Evolutionary conservation across 2,329 filamentous ascomycete species (phyloP).

Genomic region (Sarocladium kiliense): DNA sequence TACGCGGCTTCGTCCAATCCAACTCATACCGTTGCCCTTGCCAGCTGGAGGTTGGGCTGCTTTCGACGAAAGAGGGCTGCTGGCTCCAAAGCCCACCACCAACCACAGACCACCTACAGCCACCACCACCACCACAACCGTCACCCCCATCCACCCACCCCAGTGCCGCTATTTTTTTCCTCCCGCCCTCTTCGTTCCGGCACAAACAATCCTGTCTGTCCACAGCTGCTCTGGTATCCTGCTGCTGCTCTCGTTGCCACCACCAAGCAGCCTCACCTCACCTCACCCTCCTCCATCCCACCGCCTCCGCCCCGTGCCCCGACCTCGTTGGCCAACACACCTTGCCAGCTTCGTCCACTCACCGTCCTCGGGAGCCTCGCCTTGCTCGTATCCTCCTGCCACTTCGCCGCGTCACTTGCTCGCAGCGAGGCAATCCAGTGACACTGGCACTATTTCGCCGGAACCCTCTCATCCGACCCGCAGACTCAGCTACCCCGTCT

Average conservation of each 20-base stretch:
- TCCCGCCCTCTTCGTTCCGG: slow-evolving; percentile 4
- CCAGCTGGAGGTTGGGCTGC: slow-evolving; percentile 3
- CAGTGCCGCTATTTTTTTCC: slow-evolving; percentile 6
- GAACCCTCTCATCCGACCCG: slow-evolving; percentile 4
- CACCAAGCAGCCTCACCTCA: slow-evolving; percentile 8
- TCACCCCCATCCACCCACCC: not conserved
- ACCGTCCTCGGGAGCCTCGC: slow-evolving; percentile 4
- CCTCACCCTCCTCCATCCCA: not conserved
- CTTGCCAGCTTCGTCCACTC: slow-evolving; percentile 1
- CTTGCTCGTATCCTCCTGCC: not conserved
- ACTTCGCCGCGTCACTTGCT: slow-evolving; percentile 2
- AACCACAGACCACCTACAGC: not conserved
- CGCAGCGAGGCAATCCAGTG: not conserved
- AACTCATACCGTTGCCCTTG: not conserved
- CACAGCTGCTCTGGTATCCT: not conserved
- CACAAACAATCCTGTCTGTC: slow-evolving; percentile 8
- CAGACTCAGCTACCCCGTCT: slow-evolving; percentile 7
- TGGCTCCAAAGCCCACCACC: slow-evolving; percentile 1
- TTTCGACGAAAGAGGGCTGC: not conserved
- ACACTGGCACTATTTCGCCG: not conserved
- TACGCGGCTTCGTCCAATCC: not conserved
- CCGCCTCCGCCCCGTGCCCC: slow-evolving; percentile 1
- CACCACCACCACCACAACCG: not conserved
- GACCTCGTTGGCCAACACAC: slow-evolving; percentile 6
- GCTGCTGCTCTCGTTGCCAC: not conserved